Evolutionary conservation across 768 basidiomycete species (phyloP), one percentile per base, ranked within the genome.

Genomic region (Termitomyces sp.): DNA sequence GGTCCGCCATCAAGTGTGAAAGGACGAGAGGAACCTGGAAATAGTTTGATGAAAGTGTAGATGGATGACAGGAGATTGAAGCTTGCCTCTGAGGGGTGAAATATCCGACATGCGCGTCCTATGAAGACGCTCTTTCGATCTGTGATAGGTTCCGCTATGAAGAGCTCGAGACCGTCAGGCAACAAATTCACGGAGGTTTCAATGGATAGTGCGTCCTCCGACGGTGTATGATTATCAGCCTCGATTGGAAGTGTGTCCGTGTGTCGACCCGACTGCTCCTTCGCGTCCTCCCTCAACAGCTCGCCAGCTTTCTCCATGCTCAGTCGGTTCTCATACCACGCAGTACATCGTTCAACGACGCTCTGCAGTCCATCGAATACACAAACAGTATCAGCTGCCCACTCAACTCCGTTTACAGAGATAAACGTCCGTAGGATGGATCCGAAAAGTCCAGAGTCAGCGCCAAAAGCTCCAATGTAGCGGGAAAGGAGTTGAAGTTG

Each of bases 111-210:
- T 0, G 93, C 92, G 22, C 93, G 82, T 9, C 94, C 94, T 8
- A 96, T 77, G 64, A 98, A 97, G 0, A 79, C 77, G 60, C 90
- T 92, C 69, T 90, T 95, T 27, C 94, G 79, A 69, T 96, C 95
- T 8, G 81, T 74, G 55, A 98, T 92, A 1, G 95, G 83, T 56
- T 92, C 90, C 0, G 90, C 83, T 44, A 84, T 79, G 57, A 82
- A 72, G 13, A 98, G 79, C 47, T 81, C 70, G n/a, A 92, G 73
- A 0, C 83, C 88, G 20, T 79, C 76, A 0, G 88, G 88, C 39
- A 76, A 64, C 22, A 61, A 68, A 47, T 58, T 60, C 32, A 51
- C n/a, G 13, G 67, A 61, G 36, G 55, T 14, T 26, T 61, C 53
- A 20, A 55, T 50, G 9, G 62, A 57, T 0, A 58, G 46, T 36